Percentiles rank a stretch among this genome's conserved stretches.
phyloP scores from a whole-genome alignment of 2,329 filamentous ascomycete species.

The Ceratocystis lukuohia region DNA sequence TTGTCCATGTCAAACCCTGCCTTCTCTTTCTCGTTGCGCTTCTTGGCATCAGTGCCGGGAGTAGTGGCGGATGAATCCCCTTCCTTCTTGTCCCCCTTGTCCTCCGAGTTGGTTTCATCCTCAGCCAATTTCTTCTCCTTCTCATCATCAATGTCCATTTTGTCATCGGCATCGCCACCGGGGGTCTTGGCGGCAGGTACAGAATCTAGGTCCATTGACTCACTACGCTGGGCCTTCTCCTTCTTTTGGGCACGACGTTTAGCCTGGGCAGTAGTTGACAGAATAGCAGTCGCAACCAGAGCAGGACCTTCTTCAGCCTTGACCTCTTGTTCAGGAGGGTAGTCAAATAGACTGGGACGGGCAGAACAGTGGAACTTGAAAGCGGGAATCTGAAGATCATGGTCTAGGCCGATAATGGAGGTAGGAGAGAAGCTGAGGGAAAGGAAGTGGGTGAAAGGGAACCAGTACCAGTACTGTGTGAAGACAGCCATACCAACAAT shows the following conservation, averaged over 20 bases:
- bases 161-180: constrained; percentile 46
- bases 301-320: constrained; percentile 89
- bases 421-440: constrained; percentile 95
- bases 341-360: constrained; percentile 90
- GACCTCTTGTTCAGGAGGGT: constrained; percentile 89
- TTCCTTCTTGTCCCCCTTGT: constrained; percentile 49
- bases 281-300: constrained; percentile 84
- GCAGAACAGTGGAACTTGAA: constrained; percentile 96
- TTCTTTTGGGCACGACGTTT: constrained; percentile 91
- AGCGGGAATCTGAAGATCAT: constrained; percentile 81
- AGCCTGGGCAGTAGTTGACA: constrained; percentile 93
- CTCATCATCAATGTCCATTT: constrained; percentile 76
- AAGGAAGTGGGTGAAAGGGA: constrained; percentile 94
- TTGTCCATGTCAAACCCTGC: constrained; percentile 92
- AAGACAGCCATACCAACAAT: constrained; percentile 98
- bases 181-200: constrained; percentile 51
- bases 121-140: constrained; percentile 36
- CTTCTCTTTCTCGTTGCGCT: constrained; percentile 92
- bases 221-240: constrained; percentile 73
- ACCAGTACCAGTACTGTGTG: constrained; percentile 99
- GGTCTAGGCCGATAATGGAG: constrained; percentile 84
- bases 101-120: constrained; percentile 39
- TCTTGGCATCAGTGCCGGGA: constrained; percentile 50
- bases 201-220: constrained; percentile 86
- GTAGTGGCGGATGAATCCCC: constrained; percentile 29